A percentile compares a stretch with the other conserved stretches of the same genome.
Conservation (phyloP, 495 filamentous ascomycete species). For the Lasiosphaeria miniovina region DNA sequence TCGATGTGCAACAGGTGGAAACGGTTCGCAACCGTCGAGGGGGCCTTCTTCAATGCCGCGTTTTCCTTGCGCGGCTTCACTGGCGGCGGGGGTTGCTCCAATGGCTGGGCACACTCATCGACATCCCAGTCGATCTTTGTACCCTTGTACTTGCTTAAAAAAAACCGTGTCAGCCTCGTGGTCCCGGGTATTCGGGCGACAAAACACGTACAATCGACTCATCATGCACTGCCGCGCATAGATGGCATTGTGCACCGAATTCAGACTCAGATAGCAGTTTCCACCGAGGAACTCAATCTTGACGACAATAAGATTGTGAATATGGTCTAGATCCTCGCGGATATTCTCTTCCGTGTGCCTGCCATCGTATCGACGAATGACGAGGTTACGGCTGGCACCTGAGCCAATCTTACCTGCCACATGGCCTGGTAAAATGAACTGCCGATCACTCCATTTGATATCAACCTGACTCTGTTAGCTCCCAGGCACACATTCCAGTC, state of each 20-base stretch:
- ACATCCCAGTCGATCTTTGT: constrained; percentile 67
- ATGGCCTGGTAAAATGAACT: constrained; percentile 65
- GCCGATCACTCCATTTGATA: constrained; percentile 68
- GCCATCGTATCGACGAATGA: constrained; percentile 56
- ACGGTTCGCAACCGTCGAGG: constrained; percentile 49
- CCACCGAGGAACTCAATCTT: constrained; percentile 56
- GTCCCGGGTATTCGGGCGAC: neutral
- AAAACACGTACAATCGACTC: constrained; percentile 52
- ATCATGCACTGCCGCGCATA: constrained; percentile 77
- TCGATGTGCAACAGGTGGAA: constrained; percentile 61
- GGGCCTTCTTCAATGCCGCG: constrained; percentile 35
- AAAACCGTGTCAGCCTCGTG: constrained; percentile 8
- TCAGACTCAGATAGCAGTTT: constrained; percentile 66
- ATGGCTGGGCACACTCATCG: constrained; percentile 70
- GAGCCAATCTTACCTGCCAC: constrained; percentile 62
- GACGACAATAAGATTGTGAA: constrained; percentile 73
- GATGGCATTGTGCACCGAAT: constrained; percentile 73
- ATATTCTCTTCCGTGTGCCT: constrained; percentile 63
- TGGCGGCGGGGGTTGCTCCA: constrained; percentile 28
- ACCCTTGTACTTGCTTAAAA: constrained; percentile 61
- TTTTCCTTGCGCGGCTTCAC: constrained; percentile 34
- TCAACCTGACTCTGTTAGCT: constrained; percentile 51
- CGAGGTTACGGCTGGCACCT: constrained; percentile 77
- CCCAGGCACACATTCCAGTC: neutral
- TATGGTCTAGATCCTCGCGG: constrained; percentile 76